phyloP scores from a whole-genome alignment of 192 early-diverging fungal genomes.

The Umbelopsis isabellina region DNA sequence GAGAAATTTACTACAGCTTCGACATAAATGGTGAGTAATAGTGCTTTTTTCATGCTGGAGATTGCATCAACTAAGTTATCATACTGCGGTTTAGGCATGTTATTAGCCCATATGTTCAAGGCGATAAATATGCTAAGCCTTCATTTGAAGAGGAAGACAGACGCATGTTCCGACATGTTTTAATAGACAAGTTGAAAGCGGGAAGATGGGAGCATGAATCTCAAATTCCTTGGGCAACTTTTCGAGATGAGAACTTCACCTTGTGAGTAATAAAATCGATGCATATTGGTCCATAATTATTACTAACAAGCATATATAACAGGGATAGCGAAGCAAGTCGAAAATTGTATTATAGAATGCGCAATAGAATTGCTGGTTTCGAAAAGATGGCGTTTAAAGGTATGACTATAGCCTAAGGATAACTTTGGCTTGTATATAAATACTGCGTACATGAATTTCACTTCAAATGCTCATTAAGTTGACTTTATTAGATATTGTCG shows the following conservation, averaged over 20 bases:
- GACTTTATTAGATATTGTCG: no score
- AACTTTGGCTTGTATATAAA: no score
- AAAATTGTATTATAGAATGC: slow-evolving; percentile 23
- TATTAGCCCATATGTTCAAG: slow-evolving; percentile 10
- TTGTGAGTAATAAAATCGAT: not conserved
- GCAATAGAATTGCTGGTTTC: slow-evolving; percentile 11
- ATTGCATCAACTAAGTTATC: not conserved
- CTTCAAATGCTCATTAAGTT: no score
- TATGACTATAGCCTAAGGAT: not conserved
- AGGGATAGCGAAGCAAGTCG: slow-evolving; percentile 16
- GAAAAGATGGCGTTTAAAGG: not conserved
- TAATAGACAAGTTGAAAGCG: not conserved
- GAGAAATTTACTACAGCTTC: not conserved
- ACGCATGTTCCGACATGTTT: not conserved
- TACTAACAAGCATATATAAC: not conserved
- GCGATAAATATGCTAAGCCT: not conserved
- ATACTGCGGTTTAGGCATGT: not conserved
- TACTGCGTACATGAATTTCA: no score
- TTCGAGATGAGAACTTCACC: not conserved
- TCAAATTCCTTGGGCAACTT: not conserved
- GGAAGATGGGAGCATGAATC: slow-evolving; percentile 15
- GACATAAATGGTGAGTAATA: slow-evolving; percentile 1
- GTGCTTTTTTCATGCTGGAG: no score
- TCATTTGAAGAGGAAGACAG: not conserved
- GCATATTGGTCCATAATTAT: not conserved